Evolutionary conservation across 1,284 basidiomycete genomes (phyloP).

Genomic region (Cystobasidium sp.): DNA sequence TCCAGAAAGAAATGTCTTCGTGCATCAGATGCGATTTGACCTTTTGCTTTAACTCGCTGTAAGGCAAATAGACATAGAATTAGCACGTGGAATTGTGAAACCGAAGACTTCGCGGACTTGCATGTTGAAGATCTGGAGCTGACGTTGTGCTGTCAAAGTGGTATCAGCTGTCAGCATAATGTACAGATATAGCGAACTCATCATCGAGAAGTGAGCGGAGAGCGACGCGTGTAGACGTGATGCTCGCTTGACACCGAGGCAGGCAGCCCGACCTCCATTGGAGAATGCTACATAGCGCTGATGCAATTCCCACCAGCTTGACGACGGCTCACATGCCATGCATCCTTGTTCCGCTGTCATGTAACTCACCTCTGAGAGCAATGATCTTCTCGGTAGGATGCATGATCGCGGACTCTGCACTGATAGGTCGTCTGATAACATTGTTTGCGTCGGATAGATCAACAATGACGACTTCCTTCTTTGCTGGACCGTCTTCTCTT

Average conservation of each 20-base stretch:
- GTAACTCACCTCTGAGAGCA: constrained; percentile 78
- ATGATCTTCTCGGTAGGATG: constrained; percentile 96
- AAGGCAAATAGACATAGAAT: background rate
- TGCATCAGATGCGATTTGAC: constrained; percentile 93
- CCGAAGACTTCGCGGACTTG: background rate
- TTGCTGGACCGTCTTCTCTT: constrained; percentile 56
- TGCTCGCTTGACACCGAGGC: too few relatives aligned
- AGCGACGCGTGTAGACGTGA: too few relatives aligned
- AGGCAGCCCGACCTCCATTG: too few relatives aligned
- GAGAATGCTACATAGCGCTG: too few relatives aligned
- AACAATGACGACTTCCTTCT: constrained; percentile 93
- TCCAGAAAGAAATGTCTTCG: constrained; percentile 98
- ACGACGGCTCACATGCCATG: background rate
- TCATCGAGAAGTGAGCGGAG: too few relatives aligned
- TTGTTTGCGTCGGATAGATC: constrained; percentile 94
- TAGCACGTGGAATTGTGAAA: background rate
- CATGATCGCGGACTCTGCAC: constrained; percentile 98
- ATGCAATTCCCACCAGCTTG: background rate
- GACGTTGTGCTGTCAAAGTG: constrained; percentile 73
- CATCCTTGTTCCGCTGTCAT: background rate
- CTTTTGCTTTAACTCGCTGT: constrained; percentile 83
- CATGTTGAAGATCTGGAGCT: constrained; percentile 98
- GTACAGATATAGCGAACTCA: background rate
- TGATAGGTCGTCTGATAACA: constrained; percentile 94
- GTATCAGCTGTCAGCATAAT: background rate